A percentile compares a stretch with the other conserved stretches of the same genome.
Evolutionary conservation across 768 basidiomycete genomes (phyloP).

Genomic region (Scleroderma bovista): DNA sequence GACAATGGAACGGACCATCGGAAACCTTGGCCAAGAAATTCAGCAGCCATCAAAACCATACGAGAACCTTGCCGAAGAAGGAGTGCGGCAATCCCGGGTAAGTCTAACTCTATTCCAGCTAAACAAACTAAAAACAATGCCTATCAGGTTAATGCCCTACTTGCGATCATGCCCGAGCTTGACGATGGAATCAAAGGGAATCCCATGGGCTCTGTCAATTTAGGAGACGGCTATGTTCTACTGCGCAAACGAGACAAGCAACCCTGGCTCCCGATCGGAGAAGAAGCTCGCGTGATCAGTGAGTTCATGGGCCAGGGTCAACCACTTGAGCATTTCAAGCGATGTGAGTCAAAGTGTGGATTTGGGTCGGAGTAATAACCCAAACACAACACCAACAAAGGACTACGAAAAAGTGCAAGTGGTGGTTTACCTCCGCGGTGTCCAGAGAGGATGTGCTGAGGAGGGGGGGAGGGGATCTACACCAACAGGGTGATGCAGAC

Average conservation of each 20-base stretch:
- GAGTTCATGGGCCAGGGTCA: neutral
- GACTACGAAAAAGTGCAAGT: too few relatives aligned
- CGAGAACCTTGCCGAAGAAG: slow-evolving; percentile 22
- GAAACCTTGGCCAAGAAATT: slow-evolving; percentile 23
- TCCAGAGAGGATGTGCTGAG: too few relatives aligned
- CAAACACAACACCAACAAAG: too few relatives aligned
- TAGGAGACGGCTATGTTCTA: neutral
- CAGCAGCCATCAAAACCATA: slow-evolving; percentile 19
- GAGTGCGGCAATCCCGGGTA: slow-evolving; percentile 8
- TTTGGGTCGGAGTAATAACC: too few relatives aligned
- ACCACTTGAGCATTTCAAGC: neutral
- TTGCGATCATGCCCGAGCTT: slow-evolving; percentile 8
- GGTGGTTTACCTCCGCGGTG: too few relatives aligned
- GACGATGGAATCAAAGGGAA: neutral
- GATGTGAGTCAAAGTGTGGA: too few relatives aligned
- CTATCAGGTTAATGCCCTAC: slow-evolving; percentile 14
- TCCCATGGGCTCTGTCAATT: neutral
- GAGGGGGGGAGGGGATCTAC: too few relatives aligned
- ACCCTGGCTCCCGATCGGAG: neutral
- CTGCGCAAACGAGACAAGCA: neutral
- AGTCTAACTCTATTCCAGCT: neutral
- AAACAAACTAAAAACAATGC: neutral
- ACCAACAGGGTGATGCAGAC: too few relatives aligned
- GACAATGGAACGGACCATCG: slow-evolving; percentile 22
- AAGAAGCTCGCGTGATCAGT: neutral